These are phyloP conservation scores for Physaria fendleri DNA, from an alignment of 345 rosid species.

Conservation along the genomic window DNA sequence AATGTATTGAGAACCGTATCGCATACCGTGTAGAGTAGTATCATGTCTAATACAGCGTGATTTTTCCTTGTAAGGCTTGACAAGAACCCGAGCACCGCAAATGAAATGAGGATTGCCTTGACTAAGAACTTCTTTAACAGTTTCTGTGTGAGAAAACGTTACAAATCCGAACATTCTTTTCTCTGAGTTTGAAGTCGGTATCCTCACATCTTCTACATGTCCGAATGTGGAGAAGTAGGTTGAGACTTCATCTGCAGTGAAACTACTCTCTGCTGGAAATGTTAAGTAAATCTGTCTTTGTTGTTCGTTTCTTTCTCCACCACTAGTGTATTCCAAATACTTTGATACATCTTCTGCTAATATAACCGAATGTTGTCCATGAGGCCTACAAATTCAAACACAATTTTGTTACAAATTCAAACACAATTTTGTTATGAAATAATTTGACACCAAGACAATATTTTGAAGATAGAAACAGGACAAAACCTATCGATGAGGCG, in stretches of 20 bases:
- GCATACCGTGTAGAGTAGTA: constrained; percentile 39
- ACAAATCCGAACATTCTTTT: constrained; percentile 97
- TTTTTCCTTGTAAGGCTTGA: constrained; percentile 93
- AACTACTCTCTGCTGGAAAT: constrained; percentile 88
- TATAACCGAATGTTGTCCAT: constrained; percentile 90
- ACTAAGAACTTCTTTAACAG: constrained; percentile 61
- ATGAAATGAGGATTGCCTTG: constrained; percentile 95
- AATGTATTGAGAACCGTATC: constrained; percentile 35
- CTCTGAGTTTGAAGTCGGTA: too few relatives aligned
- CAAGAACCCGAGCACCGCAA: constrained; percentile 90
- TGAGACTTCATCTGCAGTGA: constrained; percentile 81
- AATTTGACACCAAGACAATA: too few relatives aligned
- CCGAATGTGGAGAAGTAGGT: constrained; percentile 78
- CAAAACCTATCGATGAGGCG: constrained; percentile 88
- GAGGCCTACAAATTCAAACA: constrained; percentile 53
- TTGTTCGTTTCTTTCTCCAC: constrained; percentile 54
- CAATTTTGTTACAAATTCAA: too few relatives aligned
- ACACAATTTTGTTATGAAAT: too few relatives aligned
- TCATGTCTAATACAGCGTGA: constrained; percentile 58
- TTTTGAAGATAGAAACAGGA: too few relatives aligned
- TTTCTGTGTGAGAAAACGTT: constrained; percentile 61
- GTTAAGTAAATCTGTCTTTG: constrained; percentile 89
- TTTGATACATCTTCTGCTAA: constrained; percentile 76
- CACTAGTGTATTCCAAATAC: constrained; percentile 41
- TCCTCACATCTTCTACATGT: constrained; percentile 88